These are phyloP conservation scores for Penicillium griseofulvum DNA, from an alignment of 2,329 filamentous ascomycete genomes.

Conservation along the genomic window DNA sequence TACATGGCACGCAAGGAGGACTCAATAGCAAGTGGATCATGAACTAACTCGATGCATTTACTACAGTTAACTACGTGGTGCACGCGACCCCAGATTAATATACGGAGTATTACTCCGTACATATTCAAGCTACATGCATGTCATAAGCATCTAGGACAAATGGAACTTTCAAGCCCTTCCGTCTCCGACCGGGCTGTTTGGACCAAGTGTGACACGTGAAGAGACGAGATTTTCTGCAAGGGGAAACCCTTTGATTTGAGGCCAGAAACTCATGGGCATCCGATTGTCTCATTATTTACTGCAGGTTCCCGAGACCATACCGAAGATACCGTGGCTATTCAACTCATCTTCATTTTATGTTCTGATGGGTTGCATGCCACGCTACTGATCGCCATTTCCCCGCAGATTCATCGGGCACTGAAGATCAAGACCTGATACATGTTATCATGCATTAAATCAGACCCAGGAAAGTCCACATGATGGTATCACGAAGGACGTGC, in stretches of 20 bases:
- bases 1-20: constrained; percentile 13
- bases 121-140: background rate
- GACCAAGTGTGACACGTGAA: background rate
- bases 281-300: constrained; percentile 4
- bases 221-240: constrained; percentile 17
- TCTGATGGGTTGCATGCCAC: background rate
- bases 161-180: background rate
- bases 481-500: constrained; percentile 15
- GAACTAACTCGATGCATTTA: background rate
- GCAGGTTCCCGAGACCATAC: constrained; percentile 13
- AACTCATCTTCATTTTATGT: background rate
- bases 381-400: constrained; percentile 19
- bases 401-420: constrained; percentile 11
- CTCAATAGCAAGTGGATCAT: background rate
- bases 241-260: constrained; percentile 19
- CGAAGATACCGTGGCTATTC: background rate
- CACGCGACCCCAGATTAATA: constrained; percentile 3
- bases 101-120: background rate
- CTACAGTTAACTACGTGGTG: background rate
- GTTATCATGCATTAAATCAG: background rate
- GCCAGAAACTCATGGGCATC: constrained; percentile 2
- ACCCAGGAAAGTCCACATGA: constrained; percentile 18
- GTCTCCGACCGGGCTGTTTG: background rate
- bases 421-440: background rate
- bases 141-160: background rate